These are phyloP conservation scores for Cydonia oblonga DNA, from an alignment of 331 rosid species.

Conservation along the genomic window DNA sequence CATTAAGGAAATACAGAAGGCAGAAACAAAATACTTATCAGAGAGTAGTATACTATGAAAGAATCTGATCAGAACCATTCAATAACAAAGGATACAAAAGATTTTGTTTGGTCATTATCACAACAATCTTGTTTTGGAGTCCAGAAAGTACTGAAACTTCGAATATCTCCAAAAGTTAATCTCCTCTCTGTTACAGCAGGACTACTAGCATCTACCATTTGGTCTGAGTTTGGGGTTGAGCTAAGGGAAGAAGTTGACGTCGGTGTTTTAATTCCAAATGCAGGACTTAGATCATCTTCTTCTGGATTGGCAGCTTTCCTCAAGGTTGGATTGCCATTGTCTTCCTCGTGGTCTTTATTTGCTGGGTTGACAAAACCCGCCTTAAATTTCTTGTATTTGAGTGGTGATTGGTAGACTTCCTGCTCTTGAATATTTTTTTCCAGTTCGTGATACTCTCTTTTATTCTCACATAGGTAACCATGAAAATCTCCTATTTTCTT, in stretches of 20 bases:
- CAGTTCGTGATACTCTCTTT: slow-evolving; percentile 18
- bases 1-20: slow-evolving; percentile 47
- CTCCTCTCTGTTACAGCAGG: slow-evolving; percentile 27
- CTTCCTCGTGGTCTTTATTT: slow-evolving; percentile 29
- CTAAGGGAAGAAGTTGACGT: slow-evolving; percentile 36
- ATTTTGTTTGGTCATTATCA: slow-evolving; percentile 19
- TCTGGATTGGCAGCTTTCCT: slow-evolving; percentile 28
- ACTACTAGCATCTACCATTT: slow-evolving; percentile 19
- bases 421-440: slow-evolving; percentile 24
- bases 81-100: slow-evolving; percentile 56
- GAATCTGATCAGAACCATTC: slow-evolving; percentile 10
- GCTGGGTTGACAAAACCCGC: slow-evolving; percentile 27
- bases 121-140: slow-evolving; percentile 25
- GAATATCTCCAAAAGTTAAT: slow-evolving; percentile 32
- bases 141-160: slow-evolving; percentile 32
- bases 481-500: slow-evolving; percentile 21
- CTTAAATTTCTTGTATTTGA: slow-evolving; percentile 7
- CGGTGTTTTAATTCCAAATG: slow-evolving; percentile 42
- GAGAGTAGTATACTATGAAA: slow-evolving; percentile 5
- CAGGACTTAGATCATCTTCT: slow-evolving; percentile 48
- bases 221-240: slow-evolving; percentile 35
- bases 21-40: slow-evolving; percentile 9
- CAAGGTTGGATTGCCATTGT: neutral
- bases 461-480: slow-evolving; percentile 26
- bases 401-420: slow-evolving; percentile 28